Base-by-base conservation (phyloP, 345 rosid species). In the Lumnitzera littorea region DNA sequence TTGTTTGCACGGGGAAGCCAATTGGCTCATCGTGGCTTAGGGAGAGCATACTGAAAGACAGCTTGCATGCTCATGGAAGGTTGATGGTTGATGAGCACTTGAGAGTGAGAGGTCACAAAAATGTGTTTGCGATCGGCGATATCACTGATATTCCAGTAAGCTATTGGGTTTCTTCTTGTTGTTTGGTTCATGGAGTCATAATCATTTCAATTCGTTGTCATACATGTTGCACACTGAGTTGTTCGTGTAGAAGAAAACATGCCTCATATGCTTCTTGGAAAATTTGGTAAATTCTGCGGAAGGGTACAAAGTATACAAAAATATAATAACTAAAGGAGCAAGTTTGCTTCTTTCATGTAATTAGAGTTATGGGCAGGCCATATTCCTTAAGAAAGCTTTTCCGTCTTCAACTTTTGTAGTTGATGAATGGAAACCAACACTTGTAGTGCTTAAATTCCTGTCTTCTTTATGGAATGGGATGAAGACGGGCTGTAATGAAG, bases 101-200 rank as follows among this genome's bases (percentile, higher is more conserved):
- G 77, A 62, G 80, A 65, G 78, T 72, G 48, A 66, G 55, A 64
- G 68, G 81, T 55, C 62, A 56, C 55, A 55, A 70, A 53, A 76
- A 86, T 68, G 64, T 86, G 24, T 81, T 81, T 47, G 92, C 89
- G 0, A 56, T 84, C 46, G 89, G 92, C 58, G 89, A 81, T 64
- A 69, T 86, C 49, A 81, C 80, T 13, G 62, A 76, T 24, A 57
- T 84, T 60, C 82, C 64, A 20, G 86, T 81, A 77, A 72, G 81
- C 65, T 56, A 31, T 47, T 0, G 5, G 48, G 20, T 48, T 68
- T 36, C 10, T 52, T 43, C 57, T 46, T 24, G 2, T 27, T 51
- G 20, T 17, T 13, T 53, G 46, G 46, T 13, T 53, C 15, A 15
- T 53, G 24, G 53, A 14, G 5, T 25, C 24, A 10, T 41, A 11